Evolutionary conservation across 2,329 filamentous ascomycete genomes (phyloP), one percentile per base, ranked within the genome.

Genomic region (Fusarium xyrophilum): DNA sequence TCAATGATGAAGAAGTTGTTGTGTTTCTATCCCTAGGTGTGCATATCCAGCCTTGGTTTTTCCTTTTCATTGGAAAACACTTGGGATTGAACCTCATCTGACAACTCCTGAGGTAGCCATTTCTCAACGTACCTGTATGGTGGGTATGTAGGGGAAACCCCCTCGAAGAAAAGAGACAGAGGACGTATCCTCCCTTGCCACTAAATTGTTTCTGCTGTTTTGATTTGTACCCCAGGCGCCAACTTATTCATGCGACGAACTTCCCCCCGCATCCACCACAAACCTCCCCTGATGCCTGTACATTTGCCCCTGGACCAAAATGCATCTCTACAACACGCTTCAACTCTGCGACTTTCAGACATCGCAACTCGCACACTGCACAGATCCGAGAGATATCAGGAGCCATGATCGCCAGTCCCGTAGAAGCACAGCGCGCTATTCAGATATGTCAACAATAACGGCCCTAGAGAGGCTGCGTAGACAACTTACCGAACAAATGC

Each of bases 321-420:
- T 77, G 67, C 55, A 75, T 65, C 35, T 71, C 63, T 4, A 78
- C 78, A 15, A 81, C 73, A 25, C 68, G 75, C 5, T 73, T 67
- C 25, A 88, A 74, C 65, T 82, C 80, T 7, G 80, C 76, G 0
- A 79, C 74, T 46, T 82, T 80, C 23, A 88, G 78, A 11, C 84
- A 86, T 27, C 86, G 81, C 28, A 81, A 75, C 19, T 82, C 82
- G 68, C 86, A 89, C 5, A 88, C 83, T 23, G 83, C 84, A 55
- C 86, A 89, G 6, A 82, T 81, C 35, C 82, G 79, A 1, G 86
- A 87, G 47, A 84, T 79, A 5, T 83, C 84, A 0, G 86, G 86
- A 3, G 80, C 81, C 60, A 85, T 78, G 65, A 89, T 85, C 15
- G 86, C 83, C 11, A 88, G 75, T 2, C 85, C 84, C 0, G 84